Base-by-base conservation (phyloP, 768 basidiomycete species). In the Russula sp. region DNA sequence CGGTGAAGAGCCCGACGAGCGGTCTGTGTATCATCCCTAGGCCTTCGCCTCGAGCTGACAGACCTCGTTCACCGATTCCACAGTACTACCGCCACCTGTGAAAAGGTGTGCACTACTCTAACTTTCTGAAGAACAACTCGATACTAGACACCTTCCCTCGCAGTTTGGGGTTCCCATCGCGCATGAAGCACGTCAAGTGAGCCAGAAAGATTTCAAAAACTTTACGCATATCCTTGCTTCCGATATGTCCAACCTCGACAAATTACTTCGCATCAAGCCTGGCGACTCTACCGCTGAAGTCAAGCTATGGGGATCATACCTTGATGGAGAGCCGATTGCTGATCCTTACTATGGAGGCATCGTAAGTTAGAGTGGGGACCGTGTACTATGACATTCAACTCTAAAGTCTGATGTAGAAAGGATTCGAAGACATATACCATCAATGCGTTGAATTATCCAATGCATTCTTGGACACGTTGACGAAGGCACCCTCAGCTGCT, bases 221-320 rank as follows among this genome's bases (percentile, higher is more conserved):
- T 96, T 92, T 72, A 85, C 89, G 56, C 85, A 94, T 68, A 93
- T 98, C 67, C 78, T 98, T 13, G 90, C 93, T 8, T 83, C 93
- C 45, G 94, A 96, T 70, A 80, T 81, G 60, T 83, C 77, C 69
- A 95, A 95, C 73, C 77, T 90, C 65, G 79, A 79, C 39, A 77
- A 82, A 61, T 76, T 93, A 47, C 67, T 82, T 47, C 77, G 78
- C 55, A 77, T 83, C 47, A 75, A 75, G 64, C 81, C 77, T 1
- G 64, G 63, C 32, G 68, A 81, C 65, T 73, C 81, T 18, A 86
- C 83, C 4, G 88, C 90, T 0, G 77, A 79, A 53, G 79, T 93
- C 35, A 78, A 79, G 7, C 78, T 94, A n/a, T 94, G 88, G 84
- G 90, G 90, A 18, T 86, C 87, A 6, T 91, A 87, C 70, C 73